These are phyloP conservation scores for Colletotrichum simmondsii DNA, from an alignment of 2,329 filamentous ascomycete species.

Conservation along the genomic window DNA sequence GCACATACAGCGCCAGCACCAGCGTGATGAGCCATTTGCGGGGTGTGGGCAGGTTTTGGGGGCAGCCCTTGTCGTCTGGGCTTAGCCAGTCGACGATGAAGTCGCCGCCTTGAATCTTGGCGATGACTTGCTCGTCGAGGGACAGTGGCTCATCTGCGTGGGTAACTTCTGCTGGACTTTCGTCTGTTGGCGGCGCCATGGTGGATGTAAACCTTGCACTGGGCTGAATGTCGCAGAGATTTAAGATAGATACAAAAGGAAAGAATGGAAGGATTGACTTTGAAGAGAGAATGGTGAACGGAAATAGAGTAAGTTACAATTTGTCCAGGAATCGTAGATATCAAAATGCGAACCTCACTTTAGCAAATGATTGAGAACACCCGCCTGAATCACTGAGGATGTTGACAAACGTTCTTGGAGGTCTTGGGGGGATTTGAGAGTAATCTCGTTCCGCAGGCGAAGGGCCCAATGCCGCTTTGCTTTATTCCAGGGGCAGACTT, in stretches of 20 bases:
- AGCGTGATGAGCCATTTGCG: conserved; percentile 10
- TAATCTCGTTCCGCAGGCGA: too few relatives aligned
- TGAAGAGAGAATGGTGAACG: too few relatives aligned
- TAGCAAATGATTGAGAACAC: too few relatives aligned
- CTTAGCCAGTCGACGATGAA: conserved; percentile 14
- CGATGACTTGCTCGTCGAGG: background rate
- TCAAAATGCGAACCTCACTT: too few relatives aligned
- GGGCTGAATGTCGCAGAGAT: background rate
- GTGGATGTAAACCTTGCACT: background rate
- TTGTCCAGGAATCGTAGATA: too few relatives aligned
- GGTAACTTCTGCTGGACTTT: background rate
- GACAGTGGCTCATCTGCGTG: background rate
- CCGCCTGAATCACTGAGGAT: too few relatives aligned
- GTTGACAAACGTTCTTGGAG: too few relatives aligned
- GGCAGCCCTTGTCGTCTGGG: background rate
- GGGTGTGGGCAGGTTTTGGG: conserved; percentile 22
- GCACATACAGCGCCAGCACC: background rate
- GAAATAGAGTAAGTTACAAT: too few relatives aligned
- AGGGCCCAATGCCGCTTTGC: too few relatives aligned
- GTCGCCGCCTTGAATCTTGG: background rate
- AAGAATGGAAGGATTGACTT: background rate
- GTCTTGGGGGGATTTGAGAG: too few relatives aligned
- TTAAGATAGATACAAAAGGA: background rate
- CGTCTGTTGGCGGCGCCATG: background rate
- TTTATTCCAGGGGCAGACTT: too few relatives aligned